Evolutionary conservation across 2,329 filamentous ascomycete species (phyloP), one percentile per base, ranked within the genome.

Genomic region (Xylaria sp.): DNA sequence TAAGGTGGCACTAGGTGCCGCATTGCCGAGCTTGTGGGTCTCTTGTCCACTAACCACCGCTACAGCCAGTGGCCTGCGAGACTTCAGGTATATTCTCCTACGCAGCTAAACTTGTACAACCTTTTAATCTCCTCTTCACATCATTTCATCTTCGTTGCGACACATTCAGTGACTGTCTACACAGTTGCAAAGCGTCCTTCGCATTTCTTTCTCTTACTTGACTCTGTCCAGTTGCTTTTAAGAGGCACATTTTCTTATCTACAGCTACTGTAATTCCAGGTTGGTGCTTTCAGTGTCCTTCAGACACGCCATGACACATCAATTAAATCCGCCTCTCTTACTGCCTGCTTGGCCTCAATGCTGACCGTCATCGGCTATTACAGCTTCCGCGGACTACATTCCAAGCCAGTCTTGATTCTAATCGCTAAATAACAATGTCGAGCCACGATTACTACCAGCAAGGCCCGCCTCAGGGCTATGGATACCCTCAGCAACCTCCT

Each of bases 401-500:
- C 25, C 14, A 4, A 60, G 33, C 31, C 25, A 21, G 37, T 14
- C 17, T 25, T 53, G 21, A 50, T 66, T 47, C 33, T 28, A 28
- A 33, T 65, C 37, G 54, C 28, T 45, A 65, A 25, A 53, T 67
- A 68, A 33, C 63, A 63, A 74, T 74, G 72, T 66, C 73, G 46
- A 74, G 69, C 66, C 58, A 72, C 60, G 70, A 73, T 51, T 74
- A 75, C 67, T 74, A 75, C 67, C 61, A 74, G 11, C 72, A 74
- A 59, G 70, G 70, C 68, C 75, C 64, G 67, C 77, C 55, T 60
- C 73, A 75, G 57, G 67, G 67, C 66, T 65, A 73, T 56, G 67
- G 73, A 54, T 77, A 79, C 59, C 79, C 78, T 56, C 78, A 80
- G 66, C 78, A 79, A 58, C 79, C 79, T 68, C 79, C 75, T 40